Evolutionary conservation across 2,329 filamentous ascomycete genomes (phyloP), one percentile per base, ranked within the genome.

Genomic region (Xylaria sp.): DNA sequence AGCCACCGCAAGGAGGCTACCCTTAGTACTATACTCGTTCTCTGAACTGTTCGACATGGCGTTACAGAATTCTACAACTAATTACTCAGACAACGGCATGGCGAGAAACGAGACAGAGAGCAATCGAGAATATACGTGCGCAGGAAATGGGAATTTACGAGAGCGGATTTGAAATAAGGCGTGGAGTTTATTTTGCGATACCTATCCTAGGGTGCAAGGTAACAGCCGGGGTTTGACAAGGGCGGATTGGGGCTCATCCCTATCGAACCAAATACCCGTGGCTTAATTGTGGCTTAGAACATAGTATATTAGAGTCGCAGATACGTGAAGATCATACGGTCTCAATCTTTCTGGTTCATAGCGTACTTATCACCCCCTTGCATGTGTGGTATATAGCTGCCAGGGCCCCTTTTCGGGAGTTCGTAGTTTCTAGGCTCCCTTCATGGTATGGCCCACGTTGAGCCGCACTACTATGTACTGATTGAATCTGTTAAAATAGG

Each of bases 1-100:
- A 51, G 13, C 34, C 5, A 60, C 9, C 20, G 25, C 34, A 31
- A 56, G n/a, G 18, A 56, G 31, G 41, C 31, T 39, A 31, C 34
- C 48, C 23, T 20, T 54, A 10, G 28, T 39, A 9, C 20, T 3
- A 50, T 13, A 34, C 44, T 20, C 51, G 8, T 55, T 48, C 41
- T 8, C 28, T n/a, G n/a, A 23, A 37, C 28, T 41, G 34, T 8
- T 44, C 48, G 55, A 41, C 61, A 65, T 68, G 39, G 39, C 37
- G 37, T n/a, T 10, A 20, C 10, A 44, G 3, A 18, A 48, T 1
- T 25, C n/a, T 54, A 31, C 15, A 28, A 52, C n/a, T 46, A 4
- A 46, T 46, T 56, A 15, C 23, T 67, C 44, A 0, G 23, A 31
- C 44, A 0, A 58, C 1, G 37, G 23, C 1, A 2, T 25, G 13